These are phyloP conservation scores for Abrus precatorius DNA, from an alignment of 306 rosid species.

Conservation along the genomic window DNA sequence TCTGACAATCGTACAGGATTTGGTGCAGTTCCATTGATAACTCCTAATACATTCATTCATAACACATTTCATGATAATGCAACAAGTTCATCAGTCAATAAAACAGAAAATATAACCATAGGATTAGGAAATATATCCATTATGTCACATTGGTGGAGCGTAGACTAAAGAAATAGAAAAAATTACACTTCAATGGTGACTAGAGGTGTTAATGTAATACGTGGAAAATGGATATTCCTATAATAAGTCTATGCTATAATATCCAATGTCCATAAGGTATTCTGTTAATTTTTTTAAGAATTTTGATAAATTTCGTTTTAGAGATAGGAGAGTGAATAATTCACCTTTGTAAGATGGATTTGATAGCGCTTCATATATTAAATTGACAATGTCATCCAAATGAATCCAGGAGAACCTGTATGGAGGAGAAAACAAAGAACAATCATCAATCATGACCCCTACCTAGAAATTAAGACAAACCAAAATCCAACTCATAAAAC, in stretches of 20 bases:
- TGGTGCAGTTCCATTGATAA: slow-evolving; percentile 98
- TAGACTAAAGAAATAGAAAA: slow-evolving; percentile 1
- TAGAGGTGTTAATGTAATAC: background rate
- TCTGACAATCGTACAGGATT: slow-evolving; percentile 81
- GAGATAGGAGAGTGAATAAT: slow-evolving; percentile 32
- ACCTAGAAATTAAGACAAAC: slow-evolving; percentile 9
- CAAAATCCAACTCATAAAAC: slow-evolving; percentile 17
- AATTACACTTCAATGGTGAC: background rate
- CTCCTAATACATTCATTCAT: slow-evolving; percentile 59
- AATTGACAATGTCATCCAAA: slow-evolving; percentile 90
- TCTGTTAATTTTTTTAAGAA: background rate
- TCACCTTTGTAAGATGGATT: slow-evolving; percentile 92
- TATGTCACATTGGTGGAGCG: background rate
- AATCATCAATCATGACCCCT: slow-evolving; percentile 6
- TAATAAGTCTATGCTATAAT: background rate
- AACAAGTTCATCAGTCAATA: slow-evolving; percentile 1
- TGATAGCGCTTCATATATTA: slow-evolving; percentile 84
- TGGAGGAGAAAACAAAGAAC: background rate
- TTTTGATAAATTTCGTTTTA: slow-evolving; percentile 2
- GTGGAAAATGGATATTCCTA: slow-evolving; percentile 8
- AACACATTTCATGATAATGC: slow-evolving; percentile 36
- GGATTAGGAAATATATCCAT: slow-evolving; percentile 10
- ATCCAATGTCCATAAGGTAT: background rate
- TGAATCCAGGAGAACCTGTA: slow-evolving; percentile 99
- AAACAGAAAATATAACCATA: slow-evolving; percentile 11